Conservation (phyloP, 2,329 filamentous ascomycete species). For the Rugonectria rugulosa region DNA sequence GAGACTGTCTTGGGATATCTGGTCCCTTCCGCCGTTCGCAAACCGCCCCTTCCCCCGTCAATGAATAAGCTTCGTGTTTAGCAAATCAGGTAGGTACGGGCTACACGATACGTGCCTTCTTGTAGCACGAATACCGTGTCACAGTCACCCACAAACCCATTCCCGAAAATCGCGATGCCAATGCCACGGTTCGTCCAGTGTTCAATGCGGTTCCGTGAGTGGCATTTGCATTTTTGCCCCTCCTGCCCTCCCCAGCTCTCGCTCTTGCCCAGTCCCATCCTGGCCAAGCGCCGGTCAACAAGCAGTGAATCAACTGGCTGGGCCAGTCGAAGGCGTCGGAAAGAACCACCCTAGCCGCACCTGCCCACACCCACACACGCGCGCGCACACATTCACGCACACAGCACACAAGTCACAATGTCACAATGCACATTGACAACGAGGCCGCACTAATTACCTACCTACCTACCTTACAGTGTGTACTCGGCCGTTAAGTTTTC, state of each 20-base stretch:
- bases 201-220: constrained; percentile 2
- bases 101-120: background rate
- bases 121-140: too few relatives aligned
- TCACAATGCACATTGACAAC: too few relatives aligned
- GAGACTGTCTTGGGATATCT: background rate
- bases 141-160: too few relatives aligned
- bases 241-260: background rate
- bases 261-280: too few relatives aligned
- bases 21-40: background rate
- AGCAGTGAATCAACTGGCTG: constrained; percentile 1
- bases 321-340: constrained; percentile 12
- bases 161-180: too few relatives aligned
- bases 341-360: constrained; percentile 14
- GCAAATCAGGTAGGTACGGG: too few relatives aligned
- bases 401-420: constrained; percentile 3
- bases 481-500: too few relatives aligned
- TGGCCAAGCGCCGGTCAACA: constrained; percentile 12
- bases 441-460: constrained; percentile 15
- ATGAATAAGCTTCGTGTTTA: background rate
- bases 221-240: background rate
- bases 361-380: constrained; percentile 5
- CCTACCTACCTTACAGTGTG: too few relatives aligned
- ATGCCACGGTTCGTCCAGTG: background rate
- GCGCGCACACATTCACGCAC: background rate
- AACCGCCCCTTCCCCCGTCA: constrained; percentile 1